phyloP scores from a whole-genome alignment of 192 early-diverging fungal species.

The Jimgerdemannia lactiflua region DNA sequence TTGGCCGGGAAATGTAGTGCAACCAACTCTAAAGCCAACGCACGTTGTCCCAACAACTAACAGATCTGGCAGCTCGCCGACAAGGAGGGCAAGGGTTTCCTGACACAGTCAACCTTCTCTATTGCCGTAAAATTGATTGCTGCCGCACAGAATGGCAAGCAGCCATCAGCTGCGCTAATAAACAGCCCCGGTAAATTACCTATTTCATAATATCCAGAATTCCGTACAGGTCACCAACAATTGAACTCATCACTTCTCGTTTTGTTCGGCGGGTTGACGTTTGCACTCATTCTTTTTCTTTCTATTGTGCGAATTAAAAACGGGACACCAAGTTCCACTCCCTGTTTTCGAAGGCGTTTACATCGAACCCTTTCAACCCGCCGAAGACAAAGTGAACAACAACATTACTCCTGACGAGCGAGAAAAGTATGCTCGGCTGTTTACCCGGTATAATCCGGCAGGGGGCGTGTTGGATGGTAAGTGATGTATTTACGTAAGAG shows the following conservation, averaged over 20 bases:
- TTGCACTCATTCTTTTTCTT: constrained; percentile 10
- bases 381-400: neutral
- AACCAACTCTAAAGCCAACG: too few species aligned
- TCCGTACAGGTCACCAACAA: neutral
- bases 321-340: constrained; percentile 13
- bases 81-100: constrained; percentile 67
- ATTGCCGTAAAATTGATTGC: constrained; percentile 89
- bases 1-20: too few species aligned
- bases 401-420: constrained; percentile 23
- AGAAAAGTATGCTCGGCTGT: constrained; percentile 24
- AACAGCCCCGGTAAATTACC: constrained; percentile 48
- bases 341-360: constrained; percentile 31
- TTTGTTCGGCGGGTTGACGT: constrained; percentile 18
- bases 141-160: constrained; percentile 71
- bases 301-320: constrained; percentile 3
- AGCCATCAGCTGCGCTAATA: constrained; percentile 43
- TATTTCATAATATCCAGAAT: neutral
- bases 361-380: neutral
- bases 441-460: constrained; percentile 18
- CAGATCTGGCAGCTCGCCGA: constrained; percentile 90
- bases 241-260: constrained; percentile 5
- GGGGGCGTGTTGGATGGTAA: constrained; percentile 27
- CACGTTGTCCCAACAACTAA: neutral
- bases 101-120: constrained; percentile 70
- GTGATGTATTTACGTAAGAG: neutral